Base-by-base conservation (phyloP, 2,329 filamentous ascomycete species). In the Gaeumannomyces sp. region DNA sequence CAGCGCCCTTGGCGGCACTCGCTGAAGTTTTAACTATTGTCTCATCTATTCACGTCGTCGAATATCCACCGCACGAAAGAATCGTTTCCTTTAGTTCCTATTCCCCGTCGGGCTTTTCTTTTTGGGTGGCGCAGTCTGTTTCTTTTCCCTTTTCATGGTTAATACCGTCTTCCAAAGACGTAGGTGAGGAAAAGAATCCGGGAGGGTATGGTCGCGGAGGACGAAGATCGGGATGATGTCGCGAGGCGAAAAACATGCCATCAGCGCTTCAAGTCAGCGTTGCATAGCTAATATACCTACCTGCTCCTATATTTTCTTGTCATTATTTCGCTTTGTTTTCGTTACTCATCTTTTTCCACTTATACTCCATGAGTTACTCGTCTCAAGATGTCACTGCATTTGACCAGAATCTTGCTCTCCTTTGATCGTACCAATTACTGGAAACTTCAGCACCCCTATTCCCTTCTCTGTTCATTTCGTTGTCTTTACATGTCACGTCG, bases 1-100 rank as follows among this genome's bases (percentile, higher is more conserved):
- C 74, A 88, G 85, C 70, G 86, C 86, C 63, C 79, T 89, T 10
- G 86, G 86, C 8, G 78, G 79, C 65, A 76, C 80, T 62, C 82
- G 83, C 68, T 83, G 25, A 63, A 7, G 2, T 8, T 11, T 22
- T 60, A 14, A 35, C 19, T 29, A 22, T 33, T 60, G 27, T 28
- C 25, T 19, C 11, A 27, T 13, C 19, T 61, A 25, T n/a, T 22
- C 22, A 2, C 5, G 19, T n/a, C 22, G 5, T 53, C 45, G 13
- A 29, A 53, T 25, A 53, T 53, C 22, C 45, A n/a, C 22, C 3
- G 7, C 45, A 53, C 45, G 45, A 53, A 25, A 8, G 45, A 22
- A 53, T 53, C 45, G 22, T 25, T 53, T 25, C 10, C 45, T 25
- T 25, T 25, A n/a, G 45, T 22, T 53, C 45, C 25, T 53, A n/a